Percentiles rank a stretch among this genome's conserved stretches.
Evolutionary conservation across 371 early-diverging fungal genomes (phyloP).

Genomic region (Mortierella polycephala): DNA sequence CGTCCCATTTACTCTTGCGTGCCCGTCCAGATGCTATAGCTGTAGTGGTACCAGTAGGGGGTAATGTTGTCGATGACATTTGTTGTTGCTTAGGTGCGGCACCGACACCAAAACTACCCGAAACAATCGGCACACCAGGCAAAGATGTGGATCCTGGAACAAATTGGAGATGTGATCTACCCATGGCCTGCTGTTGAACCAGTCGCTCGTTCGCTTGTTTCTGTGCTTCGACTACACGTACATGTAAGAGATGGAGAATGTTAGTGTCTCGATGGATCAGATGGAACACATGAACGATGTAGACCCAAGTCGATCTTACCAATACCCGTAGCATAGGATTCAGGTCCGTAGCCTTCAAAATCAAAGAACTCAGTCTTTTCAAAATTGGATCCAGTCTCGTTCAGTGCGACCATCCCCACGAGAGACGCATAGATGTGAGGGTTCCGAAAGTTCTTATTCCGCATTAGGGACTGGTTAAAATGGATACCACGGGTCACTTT

Average conservation of each 20-base stretch:
- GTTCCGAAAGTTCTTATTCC: conserved; percentile 80
- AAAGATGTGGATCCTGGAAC: conserved; percentile 25
- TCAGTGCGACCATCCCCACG: conserved; percentile 73
- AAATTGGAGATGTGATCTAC: conserved; percentile 42
- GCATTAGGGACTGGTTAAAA: conserved; percentile 75
- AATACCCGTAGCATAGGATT: conserved; percentile 62
- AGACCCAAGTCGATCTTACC: conserved; percentile 49
- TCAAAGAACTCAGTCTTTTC: conserved; percentile 63
- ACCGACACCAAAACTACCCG: conserved; percentile 2
- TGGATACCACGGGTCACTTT: conserved; percentile 62
- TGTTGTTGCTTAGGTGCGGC: conserved; percentile 4
- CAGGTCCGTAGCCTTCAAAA: conserved; percentile 64
- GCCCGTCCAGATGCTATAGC: conserved; percentile 12
- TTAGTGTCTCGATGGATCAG: not conserved
- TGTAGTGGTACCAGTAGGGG: not conserved
- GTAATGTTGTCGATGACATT: not conserved
- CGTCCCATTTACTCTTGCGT: conserved; percentile 51
- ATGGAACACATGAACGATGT: not conserved
- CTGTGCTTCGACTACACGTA: conserved; percentile 38
- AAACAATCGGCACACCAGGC: conserved; percentile 1
- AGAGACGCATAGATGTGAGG: conserved; percentile 80
- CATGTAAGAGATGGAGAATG: not conserved
- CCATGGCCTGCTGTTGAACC: conserved; percentile 41
- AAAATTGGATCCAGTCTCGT: conserved; percentile 77
- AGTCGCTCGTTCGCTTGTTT: conserved; percentile 42